Conservation (phyloP, 352 stramenopile genomes). For the Globisporangium polare region DNA sequence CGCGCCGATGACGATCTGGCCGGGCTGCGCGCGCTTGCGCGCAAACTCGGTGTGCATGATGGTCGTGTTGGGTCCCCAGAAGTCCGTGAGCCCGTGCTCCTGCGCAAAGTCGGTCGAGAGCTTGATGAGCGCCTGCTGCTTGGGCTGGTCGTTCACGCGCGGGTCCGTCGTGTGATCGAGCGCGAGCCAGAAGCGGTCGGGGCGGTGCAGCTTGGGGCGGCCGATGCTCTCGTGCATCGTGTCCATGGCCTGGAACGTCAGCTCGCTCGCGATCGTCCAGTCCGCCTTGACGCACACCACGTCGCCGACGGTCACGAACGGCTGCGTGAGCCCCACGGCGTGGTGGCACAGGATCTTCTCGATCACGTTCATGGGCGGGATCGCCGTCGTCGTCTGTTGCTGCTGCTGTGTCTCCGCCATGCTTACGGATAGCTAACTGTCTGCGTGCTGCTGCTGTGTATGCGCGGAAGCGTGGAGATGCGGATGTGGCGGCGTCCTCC, state of each 20-base stretch:
- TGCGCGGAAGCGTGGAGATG: conserved; percentile 11
- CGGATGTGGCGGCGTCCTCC: not conserved
- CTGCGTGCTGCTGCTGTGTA: not conserved
- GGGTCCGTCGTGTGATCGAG: conserved; percentile 81
- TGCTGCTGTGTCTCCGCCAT: conserved; percentile 12
- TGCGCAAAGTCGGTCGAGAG: conserved; percentile 75
- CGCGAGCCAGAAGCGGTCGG: conserved; percentile 81
- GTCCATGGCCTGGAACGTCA: conserved; percentile 84
- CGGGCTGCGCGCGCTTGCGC: conserved; percentile 71
- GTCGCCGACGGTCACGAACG: conserved; percentile 58
- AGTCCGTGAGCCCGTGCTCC: conserved; percentile 68
- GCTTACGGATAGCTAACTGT: not conserved
- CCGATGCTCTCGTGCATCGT: conserved; percentile 75
- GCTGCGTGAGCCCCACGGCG: conserved; percentile 43
- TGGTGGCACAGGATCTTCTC: conserved; percentile 84
- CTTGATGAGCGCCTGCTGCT: conserved; percentile 78
- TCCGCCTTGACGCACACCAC: conserved; percentile 75
- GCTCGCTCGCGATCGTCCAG: conserved; percentile 78
- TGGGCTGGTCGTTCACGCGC: conserved; percentile 71
- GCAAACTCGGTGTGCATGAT: conserved; percentile 87
- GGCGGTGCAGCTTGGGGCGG: conserved; percentile 60
- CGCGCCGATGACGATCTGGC: conserved; percentile 81
- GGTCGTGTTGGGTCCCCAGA: conserved; percentile 78
- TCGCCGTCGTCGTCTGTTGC: not conserved
- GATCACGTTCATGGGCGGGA: conserved; percentile 76